A percentile compares a stretch with the other conserved stretches of the same genome.
phyloP scores from a whole-genome alignment of 2,329 filamentous ascomycete genomes.

The Ceratocystis cubensis region DNA sequence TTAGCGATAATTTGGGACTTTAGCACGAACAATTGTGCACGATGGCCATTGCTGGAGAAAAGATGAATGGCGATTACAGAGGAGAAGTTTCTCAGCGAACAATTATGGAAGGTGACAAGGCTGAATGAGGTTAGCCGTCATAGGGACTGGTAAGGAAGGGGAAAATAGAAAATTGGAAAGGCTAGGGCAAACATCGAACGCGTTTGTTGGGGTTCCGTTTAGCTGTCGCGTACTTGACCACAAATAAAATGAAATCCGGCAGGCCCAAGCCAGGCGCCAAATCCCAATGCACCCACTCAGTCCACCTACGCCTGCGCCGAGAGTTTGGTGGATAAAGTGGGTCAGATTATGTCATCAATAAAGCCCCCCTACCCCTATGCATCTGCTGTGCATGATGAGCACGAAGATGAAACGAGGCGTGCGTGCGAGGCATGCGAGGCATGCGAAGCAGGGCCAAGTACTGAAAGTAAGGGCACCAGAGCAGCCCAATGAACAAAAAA shows the following conservation, averaged over 20 bases:
- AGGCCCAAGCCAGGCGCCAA: not conserved
- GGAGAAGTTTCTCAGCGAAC: not conserved
- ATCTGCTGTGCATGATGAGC: not conserved
- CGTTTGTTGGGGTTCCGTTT: not conserved
- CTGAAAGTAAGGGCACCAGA: not conserved
- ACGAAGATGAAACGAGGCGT: not conserved
- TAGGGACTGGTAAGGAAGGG: not conserved
- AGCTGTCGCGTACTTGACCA: not conserved
- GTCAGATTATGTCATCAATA: not conserved
- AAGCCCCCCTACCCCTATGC: not conserved
- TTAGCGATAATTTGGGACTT: not conserved
- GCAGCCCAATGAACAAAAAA: not conserved
- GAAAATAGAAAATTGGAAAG: not conserved
- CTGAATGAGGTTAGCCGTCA: not conserved
- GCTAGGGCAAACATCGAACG: not conserved
- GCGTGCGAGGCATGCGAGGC: not conserved
- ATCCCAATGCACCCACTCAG: not conserved
- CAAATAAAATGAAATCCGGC: not conserved
- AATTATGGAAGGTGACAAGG: not conserved
- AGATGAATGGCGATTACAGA: not conserved
- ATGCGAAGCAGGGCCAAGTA: not conserved
- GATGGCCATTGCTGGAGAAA: slow-evolving; percentile 3
- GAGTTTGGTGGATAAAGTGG: not conserved
- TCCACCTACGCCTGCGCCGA: not conserved
- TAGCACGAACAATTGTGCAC: not conserved